phyloP scores from a whole-genome alignment of 2,329 filamentous ascomycete genomes.

The Beauveria bassiana region DNA sequence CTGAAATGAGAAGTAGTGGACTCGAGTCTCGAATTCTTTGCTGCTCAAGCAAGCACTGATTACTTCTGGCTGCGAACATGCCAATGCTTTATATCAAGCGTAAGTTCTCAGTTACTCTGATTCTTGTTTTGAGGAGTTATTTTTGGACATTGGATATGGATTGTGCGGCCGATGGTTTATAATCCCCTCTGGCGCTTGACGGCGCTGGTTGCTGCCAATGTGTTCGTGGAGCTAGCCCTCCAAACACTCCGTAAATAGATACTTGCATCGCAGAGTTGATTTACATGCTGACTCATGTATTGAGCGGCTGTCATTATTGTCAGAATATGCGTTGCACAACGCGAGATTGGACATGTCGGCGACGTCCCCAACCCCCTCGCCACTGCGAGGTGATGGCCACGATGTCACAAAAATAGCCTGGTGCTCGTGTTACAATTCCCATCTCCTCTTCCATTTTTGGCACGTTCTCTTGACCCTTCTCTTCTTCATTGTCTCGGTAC shows the following conservation, averaged over 20 bases:
- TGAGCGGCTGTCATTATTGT: background rate
- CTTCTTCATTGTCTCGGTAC: background rate
- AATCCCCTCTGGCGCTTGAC: background rate
- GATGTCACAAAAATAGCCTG: background rate
- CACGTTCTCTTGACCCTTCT: too few species aligned
- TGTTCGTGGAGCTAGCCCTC: background rate
- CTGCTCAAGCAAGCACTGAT: background rate
- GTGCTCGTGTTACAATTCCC: background rate
- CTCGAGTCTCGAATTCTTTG: background rate
- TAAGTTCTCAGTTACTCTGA: too few species aligned
- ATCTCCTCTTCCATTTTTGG: background rate
- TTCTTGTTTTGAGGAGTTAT: background rate
- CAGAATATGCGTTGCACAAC: background rate
- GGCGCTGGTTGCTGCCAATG: too few species aligned
- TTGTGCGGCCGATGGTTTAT: background rate
- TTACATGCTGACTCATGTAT: background rate
- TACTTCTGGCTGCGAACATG: background rate
- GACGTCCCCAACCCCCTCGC: background rate
- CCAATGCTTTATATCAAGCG: background rate
- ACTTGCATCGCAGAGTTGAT: background rate
- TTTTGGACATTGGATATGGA: background rate
- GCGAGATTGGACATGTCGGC: background rate
- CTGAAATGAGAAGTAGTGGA: background rate
- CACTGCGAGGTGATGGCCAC: background rate
- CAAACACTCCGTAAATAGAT: background rate